Evolutionary conservation across 2,329 filamentous ascomycete genomes (phyloP).

Genomic region (Colletotrichum zoysiae): DNA sequence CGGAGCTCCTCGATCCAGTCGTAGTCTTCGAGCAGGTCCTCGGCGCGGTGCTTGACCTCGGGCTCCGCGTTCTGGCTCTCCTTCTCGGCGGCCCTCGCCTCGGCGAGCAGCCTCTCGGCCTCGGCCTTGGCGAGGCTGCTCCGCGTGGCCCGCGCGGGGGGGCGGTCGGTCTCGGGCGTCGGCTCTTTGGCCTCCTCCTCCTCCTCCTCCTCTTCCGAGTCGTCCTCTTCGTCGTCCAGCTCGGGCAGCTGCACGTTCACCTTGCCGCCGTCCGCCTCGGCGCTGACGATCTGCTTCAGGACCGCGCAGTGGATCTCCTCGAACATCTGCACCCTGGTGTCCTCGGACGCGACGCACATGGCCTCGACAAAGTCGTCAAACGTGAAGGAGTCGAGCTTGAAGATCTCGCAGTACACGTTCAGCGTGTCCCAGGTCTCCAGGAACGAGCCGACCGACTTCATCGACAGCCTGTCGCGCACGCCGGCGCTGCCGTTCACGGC

Average conservation of each 20-base stretch:
- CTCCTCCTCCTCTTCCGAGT: constrained; percentile 72
- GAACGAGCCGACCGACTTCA: constrained; percentile 86
- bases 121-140: constrained; percentile 88
- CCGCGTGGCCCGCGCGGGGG: constrained; percentile 79
- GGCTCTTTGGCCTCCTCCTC: constrained; percentile 65
- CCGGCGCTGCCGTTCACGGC: constrained; percentile 50
- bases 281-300: constrained; percentile 85
- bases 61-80: constrained; percentile 58
- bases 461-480: constrained; percentile 73
- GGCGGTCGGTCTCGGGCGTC: constrained; percentile 79
- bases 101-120: constrained; percentile 74
- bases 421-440: constrained; percentile 96
- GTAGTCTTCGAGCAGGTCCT: constrained; percentile 79
- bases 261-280: constrained; percentile 80
- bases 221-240: constrained; percentile 77
- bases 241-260: constrained; percentile 84
- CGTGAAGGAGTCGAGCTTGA: constrained; percentile 94
- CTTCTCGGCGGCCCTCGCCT: constrained; percentile 67
- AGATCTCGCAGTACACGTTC: constrained; percentile 97
- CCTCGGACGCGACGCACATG: constrained; percentile 80
- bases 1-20: constrained; percentile 89
- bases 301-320: constrained; percentile 93
- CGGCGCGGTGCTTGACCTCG: constrained; percentile 73
- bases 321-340: constrained; percentile 84
- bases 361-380: constrained; percentile 96